Evolutionary conservation across 2,329 filamentous ascomycete genomes (phyloP).

Genomic region (Blastomyces gilchristii): DNA sequence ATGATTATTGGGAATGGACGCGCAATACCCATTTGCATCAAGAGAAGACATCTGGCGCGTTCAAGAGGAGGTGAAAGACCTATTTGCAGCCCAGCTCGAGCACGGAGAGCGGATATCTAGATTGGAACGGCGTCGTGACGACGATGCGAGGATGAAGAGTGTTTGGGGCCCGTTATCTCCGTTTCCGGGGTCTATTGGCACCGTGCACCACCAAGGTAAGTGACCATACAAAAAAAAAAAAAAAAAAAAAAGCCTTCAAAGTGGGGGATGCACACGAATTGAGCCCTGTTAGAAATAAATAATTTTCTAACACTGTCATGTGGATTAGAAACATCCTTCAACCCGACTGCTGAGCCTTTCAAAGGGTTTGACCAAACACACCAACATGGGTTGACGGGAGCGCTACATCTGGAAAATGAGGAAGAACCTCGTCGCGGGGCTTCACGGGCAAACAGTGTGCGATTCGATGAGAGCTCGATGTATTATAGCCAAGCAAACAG

Average conservation of each 20-base stretch:
- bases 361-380: constrained; percentile 80
- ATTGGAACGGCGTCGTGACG: constrained; percentile 52
- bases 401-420: constrained; percentile 74
- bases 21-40: constrained; percentile 53
- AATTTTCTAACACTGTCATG: neutral
- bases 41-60: constrained; percentile 56
- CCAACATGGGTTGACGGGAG: constrained; percentile 65
- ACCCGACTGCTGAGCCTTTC: constrained; percentile 74
- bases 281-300: neutral
- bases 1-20: constrained; percentile 43
- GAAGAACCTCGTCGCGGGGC: constrained; percentile 77
- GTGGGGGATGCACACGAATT: neutral
- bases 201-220: constrained; percentile 79
- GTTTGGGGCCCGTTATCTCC: constrained; percentile 79
- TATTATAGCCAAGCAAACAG: constrained; percentile 78
- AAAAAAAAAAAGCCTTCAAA: neutral
- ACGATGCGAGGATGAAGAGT: constrained; percentile 61
- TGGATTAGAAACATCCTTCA: constrained; percentile 60
- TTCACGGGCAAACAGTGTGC: constrained; percentile 90
- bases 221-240: constrained; percentile 6
- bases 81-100: constrained; percentile 51
- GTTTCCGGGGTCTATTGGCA: constrained; percentile 74
- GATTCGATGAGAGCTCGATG: constrained; percentile 91
- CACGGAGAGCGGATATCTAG: constrained; percentile 52
- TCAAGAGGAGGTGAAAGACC: constrained; percentile 51